These are phyloP conservation scores for Aspergillus nanangensis DNA, from an alignment of 495 filamentous ascomycete genomes.

Conservation along the genomic window DNA sequence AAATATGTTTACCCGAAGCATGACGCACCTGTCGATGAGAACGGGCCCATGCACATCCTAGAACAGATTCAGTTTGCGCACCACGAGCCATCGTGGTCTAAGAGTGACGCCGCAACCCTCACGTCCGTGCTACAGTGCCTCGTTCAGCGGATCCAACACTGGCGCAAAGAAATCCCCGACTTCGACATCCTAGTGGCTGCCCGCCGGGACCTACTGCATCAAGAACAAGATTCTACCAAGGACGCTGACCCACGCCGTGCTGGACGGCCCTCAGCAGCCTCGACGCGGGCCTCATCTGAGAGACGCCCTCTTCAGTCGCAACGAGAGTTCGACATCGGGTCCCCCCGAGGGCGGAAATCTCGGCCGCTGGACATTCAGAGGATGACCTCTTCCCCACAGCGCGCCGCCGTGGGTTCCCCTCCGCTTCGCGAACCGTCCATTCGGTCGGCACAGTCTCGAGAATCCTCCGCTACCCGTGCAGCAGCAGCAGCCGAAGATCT, in stretches of 20 bases:
- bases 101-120: conserved; percentile 32
- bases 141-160: conserved; percentile 58
- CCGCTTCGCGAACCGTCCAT: conserved; percentile 18
- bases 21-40: not conserved
- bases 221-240: conserved; percentile 21
- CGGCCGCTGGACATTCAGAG: conserved; percentile 5
- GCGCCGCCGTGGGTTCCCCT: conserved; percentile 18
- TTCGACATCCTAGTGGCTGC: conserved; percentile 75
- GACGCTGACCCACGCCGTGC: conserved; percentile 14
- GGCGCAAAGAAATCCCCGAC: conserved; percentile 64
- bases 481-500: conserved; percentile 29
- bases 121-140: conserved; percentile 44
- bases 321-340: conserved; percentile 10
- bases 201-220: conserved; percentile 49
- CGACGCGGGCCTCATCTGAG: conserved; percentile 14
- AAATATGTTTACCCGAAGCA: conserved; percentile 23
- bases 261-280: conserved; percentile 19
- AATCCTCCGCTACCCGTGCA: conserved; percentile 22
- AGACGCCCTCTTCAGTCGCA: conserved; percentile 15
- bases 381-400: conserved; percentile 13
- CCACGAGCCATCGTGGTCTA: conserved; percentile 34
- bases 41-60: conserved; percentile 11
- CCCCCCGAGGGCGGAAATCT: conserved; percentile 14
- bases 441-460: conserved; percentile 23
- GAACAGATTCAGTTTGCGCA: conserved; percentile 27